Percentiles rank a stretch among this genome's conserved stretches.
Evolutionary conservation across 176 grass and related monocot genomes (phyloP).

Genomic region (Eragrostis curvula): DNA sequence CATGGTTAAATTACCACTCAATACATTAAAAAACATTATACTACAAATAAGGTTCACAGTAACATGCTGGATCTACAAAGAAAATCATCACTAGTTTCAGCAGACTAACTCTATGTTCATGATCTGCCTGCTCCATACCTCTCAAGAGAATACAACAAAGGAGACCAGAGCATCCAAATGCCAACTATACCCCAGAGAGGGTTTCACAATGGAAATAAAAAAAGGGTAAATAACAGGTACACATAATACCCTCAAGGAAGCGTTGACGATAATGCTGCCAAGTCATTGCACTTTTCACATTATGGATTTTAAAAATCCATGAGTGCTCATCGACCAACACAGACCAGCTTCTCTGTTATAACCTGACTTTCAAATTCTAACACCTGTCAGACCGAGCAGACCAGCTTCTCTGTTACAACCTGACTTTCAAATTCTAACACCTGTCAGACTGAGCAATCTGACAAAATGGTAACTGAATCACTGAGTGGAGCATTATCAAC

Average conservation of each 20-base stretch:
- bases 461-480: neutral
- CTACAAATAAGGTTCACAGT: neutral
- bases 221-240: constrained; percentile 1
- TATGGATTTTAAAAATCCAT: constrained; percentile 16
- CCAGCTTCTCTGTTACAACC: constrained; percentile 8
- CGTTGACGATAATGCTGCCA: constrained; percentile 10
- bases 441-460: neutral
- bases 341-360: neutral
- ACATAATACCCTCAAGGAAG: constrained; percentile 24
- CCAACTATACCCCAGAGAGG: constrained; percentile 2
- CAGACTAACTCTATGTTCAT: constrained; percentile 27
- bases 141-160: constrained; percentile 28
- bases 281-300: constrained; percentile 22
- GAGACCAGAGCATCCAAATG: constrained; percentile 14
- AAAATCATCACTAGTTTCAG: constrained; percentile 10
- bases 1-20: neutral
- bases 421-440: neutral
- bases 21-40: neutral
- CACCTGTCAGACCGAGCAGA: neutral
- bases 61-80: constrained; percentile 28
- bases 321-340: constrained; percentile 19
- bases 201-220: constrained; percentile 26
- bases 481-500: constrained; percentile 6
- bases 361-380: neutral
- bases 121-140: constrained; percentile 4